These are phyloP conservation scores for Gastrolobium villosum DNA, from an alignment of 306 rosid species.

Conservation along the genomic window DNA sequence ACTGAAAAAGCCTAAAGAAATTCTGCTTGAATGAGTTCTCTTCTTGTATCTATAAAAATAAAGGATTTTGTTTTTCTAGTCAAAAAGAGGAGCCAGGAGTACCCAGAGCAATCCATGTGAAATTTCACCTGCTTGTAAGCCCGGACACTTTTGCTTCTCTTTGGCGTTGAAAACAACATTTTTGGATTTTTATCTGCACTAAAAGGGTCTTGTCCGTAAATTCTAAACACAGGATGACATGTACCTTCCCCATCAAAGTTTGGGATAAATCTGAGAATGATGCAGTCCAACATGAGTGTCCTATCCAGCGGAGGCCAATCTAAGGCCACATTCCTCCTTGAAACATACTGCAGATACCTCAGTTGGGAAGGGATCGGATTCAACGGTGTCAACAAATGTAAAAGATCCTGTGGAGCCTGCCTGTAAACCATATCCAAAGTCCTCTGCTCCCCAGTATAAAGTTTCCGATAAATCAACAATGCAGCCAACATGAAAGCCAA, in stretches of 20 bases:
- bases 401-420: conserved; percentile 88
- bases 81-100: background rate
- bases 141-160: conserved; percentile 65
- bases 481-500: conserved; percentile 93
- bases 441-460: conserved; percentile 82
- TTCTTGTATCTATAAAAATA: background rate
- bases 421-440: conserved; percentile 91
- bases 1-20: conserved; percentile 21
- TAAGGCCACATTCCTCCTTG: conserved; percentile 85
- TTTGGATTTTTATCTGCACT: conserved; percentile 68
- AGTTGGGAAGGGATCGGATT: conserved; percentile 91
- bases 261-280: conserved; percentile 83
- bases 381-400: conserved; percentile 76
- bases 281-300: conserved; percentile 87
- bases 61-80: background rate
- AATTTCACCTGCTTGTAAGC: conserved; percentile 80
- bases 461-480: conserved; percentile 78
- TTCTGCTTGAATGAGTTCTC: background rate
- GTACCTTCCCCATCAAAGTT: conserved; percentile 78
- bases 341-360: conserved; percentile 88
- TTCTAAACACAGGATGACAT: conserved; percentile 83
- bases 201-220: conserved; percentile 87
- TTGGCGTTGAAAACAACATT: conserved; percentile 75
- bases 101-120: conserved; percentile 10
- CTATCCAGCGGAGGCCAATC: conserved; percentile 98